These are phyloP conservation scores for Heterococcus sp. DNA, from an alignment of 108 stramenopile species.

Conservation along the genomic window DNA sequence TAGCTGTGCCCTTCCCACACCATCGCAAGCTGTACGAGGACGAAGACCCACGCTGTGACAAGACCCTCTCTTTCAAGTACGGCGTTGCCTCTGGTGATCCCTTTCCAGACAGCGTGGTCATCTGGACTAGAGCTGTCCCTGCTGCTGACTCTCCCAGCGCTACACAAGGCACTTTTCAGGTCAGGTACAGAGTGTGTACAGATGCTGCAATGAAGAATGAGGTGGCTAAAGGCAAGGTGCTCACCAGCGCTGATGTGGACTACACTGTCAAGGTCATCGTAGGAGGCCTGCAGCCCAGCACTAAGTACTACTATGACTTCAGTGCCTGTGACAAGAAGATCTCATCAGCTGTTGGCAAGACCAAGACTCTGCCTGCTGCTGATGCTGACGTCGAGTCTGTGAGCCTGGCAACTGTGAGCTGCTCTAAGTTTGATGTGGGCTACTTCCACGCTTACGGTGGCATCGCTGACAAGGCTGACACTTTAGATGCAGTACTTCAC, in stretches of 20 bases:
- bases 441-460: neutral
- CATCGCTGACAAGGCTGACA: neutral
- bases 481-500: neutral
- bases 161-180: too few species aligned
- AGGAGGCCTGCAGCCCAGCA: neutral
- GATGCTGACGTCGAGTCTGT: neutral
- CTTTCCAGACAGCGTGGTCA: neutral
- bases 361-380: neutral
- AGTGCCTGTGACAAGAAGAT: neutral
- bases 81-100: neutral
- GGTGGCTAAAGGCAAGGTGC: neutral
- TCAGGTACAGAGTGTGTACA: neutral
- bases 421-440: neutral
- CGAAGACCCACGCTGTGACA: too few species aligned
- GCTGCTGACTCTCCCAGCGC: neutral
- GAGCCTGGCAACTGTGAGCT: neutral
- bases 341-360: neutral
- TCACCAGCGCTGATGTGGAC: neutral
- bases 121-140: neutral
- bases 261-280: neutral
- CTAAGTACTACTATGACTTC: neutral
- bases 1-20: too few species aligned
- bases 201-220: neutral
- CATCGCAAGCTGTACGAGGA: too few species aligned
- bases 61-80: neutral